Evolutionary conservation across 163 green algal species (phyloP), one percentile per base, ranked within the genome.

Genomic region (Trebouxia gelatinosa): DNA sequence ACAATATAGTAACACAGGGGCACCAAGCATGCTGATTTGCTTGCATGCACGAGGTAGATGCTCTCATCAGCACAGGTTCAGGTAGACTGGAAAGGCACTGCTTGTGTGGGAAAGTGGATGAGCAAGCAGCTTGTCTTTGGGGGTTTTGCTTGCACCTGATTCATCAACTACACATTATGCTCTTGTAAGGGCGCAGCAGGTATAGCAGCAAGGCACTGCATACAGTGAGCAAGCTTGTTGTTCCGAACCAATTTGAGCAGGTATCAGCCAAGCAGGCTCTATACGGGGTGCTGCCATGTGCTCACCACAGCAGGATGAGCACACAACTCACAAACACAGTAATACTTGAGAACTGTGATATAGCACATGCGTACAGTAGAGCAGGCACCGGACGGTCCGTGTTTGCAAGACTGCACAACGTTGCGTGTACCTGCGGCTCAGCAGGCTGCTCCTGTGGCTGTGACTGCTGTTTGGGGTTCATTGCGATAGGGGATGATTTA

Each of bases 401-500:
- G n/a, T n/a, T n/a, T n/a, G n/a, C n/a, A n/a, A n/a, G n/a, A n/a
- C n/a, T n/a, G n/a, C n/a, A n/a, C n/a, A n/a, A n/a, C n/a, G n/a
- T n/a, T n/a, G n/a, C n/a, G n/a, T n/a, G n/a, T 54, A 72, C 64
- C 21, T 72, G 64, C 23, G 64, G 64, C 35, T 72, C 64, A n/a
- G 35, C 37, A 72, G 64, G 64, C 35, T 72, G 35, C 11, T 76
- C 68, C 40, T 64, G n/a, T n/a, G n/a, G n/a, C n/a, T n/a, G n/a
- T n/a, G n/a, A n/a, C n/a, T n/a, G n/a, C n/a, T n/a, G n/a, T n/a
- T n/a, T 37, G 32, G 43, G 43, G 23, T 21, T n/a, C 28, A 76
- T 31, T 6, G 75, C 74, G 29, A 84, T 84, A 32, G 80, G 80
- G 26, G 70, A 37, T 2, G 74, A 79, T 67, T 79, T 84, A 64